Conservation (phyloP, 1,284 basidiomycete genomes). For the Cryptococcus maquisensis region DNA sequence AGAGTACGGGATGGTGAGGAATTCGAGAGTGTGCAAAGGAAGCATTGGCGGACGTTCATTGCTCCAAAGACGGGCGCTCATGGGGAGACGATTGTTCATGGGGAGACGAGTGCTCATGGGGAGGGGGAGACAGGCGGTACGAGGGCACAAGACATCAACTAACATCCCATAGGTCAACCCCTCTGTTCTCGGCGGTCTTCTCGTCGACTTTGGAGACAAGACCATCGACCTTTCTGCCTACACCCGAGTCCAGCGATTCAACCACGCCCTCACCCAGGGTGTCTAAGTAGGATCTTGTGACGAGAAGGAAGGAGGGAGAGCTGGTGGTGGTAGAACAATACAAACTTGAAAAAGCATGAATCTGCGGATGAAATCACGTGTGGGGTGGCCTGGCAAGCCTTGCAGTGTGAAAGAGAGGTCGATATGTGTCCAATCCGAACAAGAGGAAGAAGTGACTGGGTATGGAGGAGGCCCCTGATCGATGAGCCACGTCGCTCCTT, state of each 20-base stretch:
- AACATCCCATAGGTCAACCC: conserved; percentile 67
- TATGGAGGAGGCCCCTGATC: no score
- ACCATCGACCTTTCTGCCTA: conserved; percentile 88
- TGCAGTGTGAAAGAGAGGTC: no score
- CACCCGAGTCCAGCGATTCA: conserved; percentile 90
- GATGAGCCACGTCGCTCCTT: no score
- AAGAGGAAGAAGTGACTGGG: no score
- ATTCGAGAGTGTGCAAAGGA: not conserved
- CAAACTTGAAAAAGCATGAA: not conserved
- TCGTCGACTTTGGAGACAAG: conserved; percentile 98
- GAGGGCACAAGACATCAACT: not conserved
- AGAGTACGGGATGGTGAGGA: not conserved
- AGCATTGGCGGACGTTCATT: no score
- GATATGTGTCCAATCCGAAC: no score
- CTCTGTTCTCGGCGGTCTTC: conserved; percentile 76
- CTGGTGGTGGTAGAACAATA: no score
- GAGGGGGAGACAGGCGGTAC: not conserved
- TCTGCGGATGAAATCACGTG: conserved; percentile 9
- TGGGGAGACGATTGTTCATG: no score
- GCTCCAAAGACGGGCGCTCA: no score
- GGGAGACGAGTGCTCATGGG: not conserved
- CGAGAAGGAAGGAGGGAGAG: no score
- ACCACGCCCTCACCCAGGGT: conserved; percentile 70
- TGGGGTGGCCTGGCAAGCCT: no score
- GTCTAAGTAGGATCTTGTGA: not conserved